Evolutionary conservation across 2,329 filamentous ascomycete species (phyloP), one percentile per base, ranked within the genome.

Genomic region (Fusarium poae): DNA sequence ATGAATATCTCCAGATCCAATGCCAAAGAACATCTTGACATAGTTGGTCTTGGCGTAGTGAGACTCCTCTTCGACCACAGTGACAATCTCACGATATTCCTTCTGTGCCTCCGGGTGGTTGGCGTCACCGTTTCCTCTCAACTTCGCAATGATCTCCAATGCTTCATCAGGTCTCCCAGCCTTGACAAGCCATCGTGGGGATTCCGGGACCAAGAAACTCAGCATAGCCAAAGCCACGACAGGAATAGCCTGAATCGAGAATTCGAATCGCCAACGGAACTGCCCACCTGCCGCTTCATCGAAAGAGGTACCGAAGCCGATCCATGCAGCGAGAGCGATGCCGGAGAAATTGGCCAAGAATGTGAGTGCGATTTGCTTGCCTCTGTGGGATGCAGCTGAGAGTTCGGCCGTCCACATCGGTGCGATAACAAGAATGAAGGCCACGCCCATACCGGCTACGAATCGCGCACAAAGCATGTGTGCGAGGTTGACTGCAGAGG

Each of bases 341-440:
- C 84, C 83, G 3, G 84, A 77, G 62, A 84, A 84, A 68, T 85
- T 85, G 30, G 82, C 82, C 57, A 84, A 82, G 71, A 85, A 85
- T 20, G 83, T 82, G 45, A 83, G 80, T 15, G 80, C 82, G 20
- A 84, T 75, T 30, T 76, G 81, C 5, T 78, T 79, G 53, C 84
- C 84, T 15, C 84, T 46, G 27, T 62, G 79, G 48, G 83, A 80
- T 18, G 82, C 81, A 8, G 79, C 77, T 7, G 83, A 83, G 3
- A 80, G 80, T 67, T 86, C 83, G 1, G 82, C 80, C n/a, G 84
- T 79, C 51, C 83, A 75, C 5, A 83, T 81, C 4, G 83, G 83
- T 1, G 81, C 81, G 65, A 84, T 84, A 34, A 80, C 83, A 23
- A 80, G 83, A 67, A 84, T 74, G 72, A 79, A 82, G 40, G 84